These are phyloP conservation scores for Pichia sp. DNA, from an alignment of 1,139 yeast species.

Conservation along the genomic window DNA sequence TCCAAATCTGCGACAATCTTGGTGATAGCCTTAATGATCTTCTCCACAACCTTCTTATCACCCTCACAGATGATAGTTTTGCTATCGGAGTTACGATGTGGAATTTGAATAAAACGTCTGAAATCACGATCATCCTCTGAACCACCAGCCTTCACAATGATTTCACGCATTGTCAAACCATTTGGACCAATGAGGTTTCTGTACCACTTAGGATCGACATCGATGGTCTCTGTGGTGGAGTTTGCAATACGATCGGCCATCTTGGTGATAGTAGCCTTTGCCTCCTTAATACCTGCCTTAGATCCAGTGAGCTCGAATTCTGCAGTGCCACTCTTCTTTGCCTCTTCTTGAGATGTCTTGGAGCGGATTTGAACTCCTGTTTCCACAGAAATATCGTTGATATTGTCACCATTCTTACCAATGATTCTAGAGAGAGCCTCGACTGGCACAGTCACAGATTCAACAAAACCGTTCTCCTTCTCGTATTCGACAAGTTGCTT, in stretches of 20 bases:
- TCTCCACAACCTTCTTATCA: constrained; percentile 64
- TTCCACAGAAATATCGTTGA: constrained; percentile 76
- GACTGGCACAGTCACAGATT: constrained; percentile 57
- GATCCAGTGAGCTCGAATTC: constrained; percentile 70
- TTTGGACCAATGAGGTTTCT: constrained; percentile 75
- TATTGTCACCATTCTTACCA: constrained; percentile 82
- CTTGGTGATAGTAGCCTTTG: constrained; percentile 53
- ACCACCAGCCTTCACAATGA: constrained; percentile 72
- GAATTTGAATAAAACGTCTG: constrained; percentile 62
- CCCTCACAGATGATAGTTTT: constrained; percentile 65
- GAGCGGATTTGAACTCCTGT: constrained; percentile 67
- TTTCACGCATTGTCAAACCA: constrained; percentile 69
- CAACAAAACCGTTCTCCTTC: constrained; percentile 73
- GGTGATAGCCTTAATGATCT: constrained; percentile 58
- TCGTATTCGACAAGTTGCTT: constrained; percentile 80
- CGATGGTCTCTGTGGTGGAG: constrained; percentile 50
- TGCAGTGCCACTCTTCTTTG: constrained; percentile 39
- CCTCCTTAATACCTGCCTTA: constrained; percentile 70
- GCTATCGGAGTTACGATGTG: constrained; percentile 62
- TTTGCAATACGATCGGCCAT: constrained; percentile 66
- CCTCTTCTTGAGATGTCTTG: constrained; percentile 30
- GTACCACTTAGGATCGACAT: constrained; percentile 74
- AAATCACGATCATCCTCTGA: constrained; percentile 37
- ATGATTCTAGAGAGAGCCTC: constrained; percentile 76
- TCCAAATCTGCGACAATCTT: constrained; percentile 61